A percentile compares a stretch with the other conserved stretches of the same genome.
Evolutionary conservation across 148 eudicot genomes (phyloP).

Genomic region (Cornus florida): DNA sequence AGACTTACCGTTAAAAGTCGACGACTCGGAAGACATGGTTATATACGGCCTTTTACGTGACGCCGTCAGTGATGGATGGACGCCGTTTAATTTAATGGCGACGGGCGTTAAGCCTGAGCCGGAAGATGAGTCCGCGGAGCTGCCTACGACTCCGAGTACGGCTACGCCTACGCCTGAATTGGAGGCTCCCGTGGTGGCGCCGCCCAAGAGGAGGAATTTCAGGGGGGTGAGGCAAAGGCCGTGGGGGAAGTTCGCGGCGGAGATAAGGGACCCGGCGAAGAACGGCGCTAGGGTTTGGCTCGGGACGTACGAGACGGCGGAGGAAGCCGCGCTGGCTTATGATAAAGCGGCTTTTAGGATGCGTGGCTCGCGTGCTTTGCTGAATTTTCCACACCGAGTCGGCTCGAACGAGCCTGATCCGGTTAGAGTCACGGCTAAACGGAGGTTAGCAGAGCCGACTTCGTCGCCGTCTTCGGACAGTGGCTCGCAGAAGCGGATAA

Average conservation of each 20-base stretch:
- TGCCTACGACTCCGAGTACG: neutral
- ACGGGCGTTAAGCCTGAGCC: neutral
- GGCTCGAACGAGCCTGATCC: conserved; percentile 58
- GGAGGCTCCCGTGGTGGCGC: conserved; percentile 6
- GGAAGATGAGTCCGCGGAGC: conserved; percentile 6
- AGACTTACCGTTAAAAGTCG: conserved; percentile 48
- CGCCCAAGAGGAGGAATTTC: conserved; percentile 37
- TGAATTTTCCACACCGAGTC: conserved; percentile 50
- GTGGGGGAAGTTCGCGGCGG: conserved; percentile 70
- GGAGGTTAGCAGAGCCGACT: conserved; percentile 44
- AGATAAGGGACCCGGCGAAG: conserved; percentile 61
- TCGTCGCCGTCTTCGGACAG: conserved; percentile 26
- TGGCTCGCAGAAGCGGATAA: conserved; percentile 39
- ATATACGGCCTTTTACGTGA: conserved; percentile 43
- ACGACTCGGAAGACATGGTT: conserved; percentile 48
- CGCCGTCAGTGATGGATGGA: conserved; percentile 46
- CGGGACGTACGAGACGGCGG: conserved; percentile 64
- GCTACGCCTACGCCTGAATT: conserved; percentile 7
- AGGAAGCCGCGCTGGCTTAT: conserved; percentile 61
- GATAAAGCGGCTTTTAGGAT: conserved; percentile 57
- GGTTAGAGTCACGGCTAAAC: conserved; percentile 48
- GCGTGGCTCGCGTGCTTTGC: conserved; percentile 52
- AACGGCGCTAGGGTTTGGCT: conserved; percentile 69
- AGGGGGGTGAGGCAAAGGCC: conserved; percentile 62
- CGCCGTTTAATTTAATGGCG: conserved; percentile 26